Percentiles rank a stretch among this genome's conserved stretches.
Conservation (phyloP, 2,329 filamentous ascomycete species). For the Fusarium albosuccineum region DNA sequence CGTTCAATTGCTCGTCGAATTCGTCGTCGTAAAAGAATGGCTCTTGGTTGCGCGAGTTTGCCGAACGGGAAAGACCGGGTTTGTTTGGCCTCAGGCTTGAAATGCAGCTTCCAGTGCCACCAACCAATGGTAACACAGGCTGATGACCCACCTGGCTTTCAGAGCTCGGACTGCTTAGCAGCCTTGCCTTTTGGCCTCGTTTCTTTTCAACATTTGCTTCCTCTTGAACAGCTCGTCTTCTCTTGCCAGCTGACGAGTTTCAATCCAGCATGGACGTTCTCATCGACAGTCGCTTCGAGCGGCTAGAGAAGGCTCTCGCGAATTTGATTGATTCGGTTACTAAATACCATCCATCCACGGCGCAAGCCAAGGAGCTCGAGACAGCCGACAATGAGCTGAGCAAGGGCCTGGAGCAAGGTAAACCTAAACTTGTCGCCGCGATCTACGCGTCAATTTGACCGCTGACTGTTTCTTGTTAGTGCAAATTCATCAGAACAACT, state of each 20-base stretch:
- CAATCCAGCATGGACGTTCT: constrained; percentile 68
- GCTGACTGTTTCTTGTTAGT: constrained; percentile 59
- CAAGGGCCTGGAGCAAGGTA: constrained; percentile 75
- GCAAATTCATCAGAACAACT: constrained; percentile 80
- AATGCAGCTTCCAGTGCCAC: constrained; percentile 23
- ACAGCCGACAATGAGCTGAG: constrained; percentile 77
- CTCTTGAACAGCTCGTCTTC: neutral
- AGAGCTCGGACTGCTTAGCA: constrained; percentile 30
- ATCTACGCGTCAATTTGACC: neutral
- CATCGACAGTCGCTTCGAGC: constrained; percentile 73
- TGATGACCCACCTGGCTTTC: constrained; percentile 34
- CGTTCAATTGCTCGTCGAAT: constrained; percentile 54
- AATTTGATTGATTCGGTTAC: constrained; percentile 83
- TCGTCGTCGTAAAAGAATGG: constrained; percentile 46
- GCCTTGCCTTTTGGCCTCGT: constrained; percentile 22
- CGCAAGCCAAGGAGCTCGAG: constrained; percentile 76
- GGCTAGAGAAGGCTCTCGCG: constrained; percentile 75
- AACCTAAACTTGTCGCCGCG: neutral
- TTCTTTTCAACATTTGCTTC: neutral
- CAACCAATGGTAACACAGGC: constrained; percentile 17
- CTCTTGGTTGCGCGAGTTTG: constrained; percentile 52
- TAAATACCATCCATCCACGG: constrained; percentile 81
- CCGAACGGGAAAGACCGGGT: constrained; percentile 51
- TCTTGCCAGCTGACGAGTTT: neutral
- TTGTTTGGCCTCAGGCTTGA: constrained; percentile 51